Base-by-base conservation (phyloP, 805 yeast genomes). In the Hanseniaspora lindneri region DNA sequence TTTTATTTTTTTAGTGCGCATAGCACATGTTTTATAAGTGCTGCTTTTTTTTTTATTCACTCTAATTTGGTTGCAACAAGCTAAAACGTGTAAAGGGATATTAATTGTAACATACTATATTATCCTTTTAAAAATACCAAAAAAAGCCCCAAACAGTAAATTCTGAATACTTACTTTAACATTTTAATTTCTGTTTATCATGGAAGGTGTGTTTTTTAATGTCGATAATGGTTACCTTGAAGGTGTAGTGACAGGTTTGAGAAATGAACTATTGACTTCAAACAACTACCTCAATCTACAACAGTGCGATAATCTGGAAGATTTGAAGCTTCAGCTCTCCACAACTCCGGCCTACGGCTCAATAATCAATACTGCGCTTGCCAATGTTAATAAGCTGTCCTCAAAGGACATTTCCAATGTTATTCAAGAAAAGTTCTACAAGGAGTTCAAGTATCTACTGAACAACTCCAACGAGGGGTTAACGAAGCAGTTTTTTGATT, bases 171-270 rank as follows among this genome's bases (percentile, higher is more conserved):
- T 27, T 27, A 9, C 29, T 27, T 9, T 9, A 8, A 8, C 8
- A 27, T 8, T 9, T 9, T 27, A 27, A 27, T 27, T 9, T 27
- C 8, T 27, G 11, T 27, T 9, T 27, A 27, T 11, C 47, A 89
- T 89, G 98, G 97, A 92, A 64, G 96, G 96, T 24, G 73, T 89
- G 43, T 86, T 73, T 66, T 92, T 92, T 70, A 92, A 92, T 69
- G 73, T 87, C 54, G 88, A 89, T 61, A 71, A 71, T 63, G 99
- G 99, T 20, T 92, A 74, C 68, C 74, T 92, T 56, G 99, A 92
- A 67, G 98, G 89, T 39, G 76, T 94, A 29, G 94, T 89, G 36
- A 80, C 98, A 60, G 98, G 98, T 20, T 85, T 88, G 71, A 78
- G 88, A 60, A 79, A 82, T 51, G 95, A 95, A 0, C 71, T 92